A percentile compares a stretch with the other conserved stretches of the same genome.
phyloP scores from a whole-genome alignment of 306 rosid genomes.

The Trifolium fragiferum region DNA sequence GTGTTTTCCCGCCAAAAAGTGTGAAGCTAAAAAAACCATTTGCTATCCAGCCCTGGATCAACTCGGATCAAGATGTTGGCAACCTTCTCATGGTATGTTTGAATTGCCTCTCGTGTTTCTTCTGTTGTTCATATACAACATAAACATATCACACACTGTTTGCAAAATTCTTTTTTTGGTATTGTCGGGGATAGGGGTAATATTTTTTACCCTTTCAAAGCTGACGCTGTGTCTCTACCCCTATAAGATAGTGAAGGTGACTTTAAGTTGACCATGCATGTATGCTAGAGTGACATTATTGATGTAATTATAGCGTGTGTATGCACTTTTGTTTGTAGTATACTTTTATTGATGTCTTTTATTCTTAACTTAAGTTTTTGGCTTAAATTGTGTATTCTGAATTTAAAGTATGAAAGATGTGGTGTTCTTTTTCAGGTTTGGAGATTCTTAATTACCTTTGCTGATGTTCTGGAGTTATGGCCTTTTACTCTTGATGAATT shows the following conservation, averaged over 20 bases:
- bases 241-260: constrained; percentile 29
- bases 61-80: constrained; percentile 88
- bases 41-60: constrained; percentile 82
- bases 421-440: constrained; percentile 74
- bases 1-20: constrained; percentile 78
- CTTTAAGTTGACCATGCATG: constrained; percentile 19
- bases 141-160: background rate
- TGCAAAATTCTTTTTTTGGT: constrained; percentile 7
- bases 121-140: background rate
- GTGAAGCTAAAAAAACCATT: constrained; percentile 79
- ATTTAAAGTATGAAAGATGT: constrained; percentile 31
- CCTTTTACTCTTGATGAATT: constrained; percentile 97
- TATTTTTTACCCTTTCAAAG: background rate
- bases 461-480: constrained; percentile 94
- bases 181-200: background rate
- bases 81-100: constrained; percentile 89
- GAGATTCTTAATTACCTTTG: constrained; percentile 93
- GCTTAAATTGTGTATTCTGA: constrained; percentile 33
- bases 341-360: background rate
- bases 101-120: constrained; percentile 25
- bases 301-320: constrained; percentile 23
- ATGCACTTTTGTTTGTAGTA: constrained; percentile 10
- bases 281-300: constrained; percentile 18
- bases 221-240: constrained; percentile 10
- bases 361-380: constrained; percentile 1